Evolutionary conservation across 441 rosid genomes (phyloP).

Genomic region (Eutrema salsugineum): DNA sequence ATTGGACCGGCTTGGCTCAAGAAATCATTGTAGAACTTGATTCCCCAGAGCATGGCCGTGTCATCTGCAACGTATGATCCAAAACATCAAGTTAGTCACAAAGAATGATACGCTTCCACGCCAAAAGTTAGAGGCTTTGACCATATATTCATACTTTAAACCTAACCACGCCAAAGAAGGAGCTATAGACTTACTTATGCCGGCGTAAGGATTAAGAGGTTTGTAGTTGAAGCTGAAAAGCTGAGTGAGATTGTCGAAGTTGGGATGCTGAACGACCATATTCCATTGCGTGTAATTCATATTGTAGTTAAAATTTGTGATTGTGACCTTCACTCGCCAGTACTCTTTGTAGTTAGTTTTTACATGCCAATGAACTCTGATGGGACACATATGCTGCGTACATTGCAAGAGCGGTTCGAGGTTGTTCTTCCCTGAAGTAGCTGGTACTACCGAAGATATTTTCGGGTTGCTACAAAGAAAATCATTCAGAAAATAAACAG

Average conservation of each 20-base stretch:
- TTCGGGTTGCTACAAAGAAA: conserved; percentile 48
- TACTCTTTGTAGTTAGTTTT: conserved; percentile 76
- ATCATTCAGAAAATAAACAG: conserved; percentile 7
- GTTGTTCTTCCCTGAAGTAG: conserved; percentile 32
- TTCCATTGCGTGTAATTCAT: conserved; percentile 86
- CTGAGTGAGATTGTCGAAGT: conserved; percentile 73
- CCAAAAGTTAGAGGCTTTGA: not conserved
- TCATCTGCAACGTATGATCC: conserved; percentile 39
- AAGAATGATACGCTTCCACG: not conserved
- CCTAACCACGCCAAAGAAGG: not conserved
- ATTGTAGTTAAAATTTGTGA: conserved; percentile 79
- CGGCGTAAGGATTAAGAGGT: conserved; percentile 53
- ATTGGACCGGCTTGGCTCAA: conserved; percentile 48
- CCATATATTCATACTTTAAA: not conserved
- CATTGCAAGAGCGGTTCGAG: conserved; percentile 61
- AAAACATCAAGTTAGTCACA: not conserved
- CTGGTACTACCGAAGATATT: conserved; percentile 56
- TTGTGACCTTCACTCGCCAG: conserved; percentile 80
- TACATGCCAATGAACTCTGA: conserved; percentile 89
- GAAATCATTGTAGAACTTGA: conserved; percentile 57
- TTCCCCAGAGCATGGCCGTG: conserved; percentile 60
- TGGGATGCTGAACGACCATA: conserved; percentile 84
- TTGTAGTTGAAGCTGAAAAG: conserved; percentile 67
- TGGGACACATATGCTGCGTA: conserved; percentile 88
- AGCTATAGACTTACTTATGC: conserved; percentile 52